Evolutionary conservation across 2,329 filamentous ascomycete species (phyloP).

Genomic region (Pseudogymnoascus sp.): DNA sequence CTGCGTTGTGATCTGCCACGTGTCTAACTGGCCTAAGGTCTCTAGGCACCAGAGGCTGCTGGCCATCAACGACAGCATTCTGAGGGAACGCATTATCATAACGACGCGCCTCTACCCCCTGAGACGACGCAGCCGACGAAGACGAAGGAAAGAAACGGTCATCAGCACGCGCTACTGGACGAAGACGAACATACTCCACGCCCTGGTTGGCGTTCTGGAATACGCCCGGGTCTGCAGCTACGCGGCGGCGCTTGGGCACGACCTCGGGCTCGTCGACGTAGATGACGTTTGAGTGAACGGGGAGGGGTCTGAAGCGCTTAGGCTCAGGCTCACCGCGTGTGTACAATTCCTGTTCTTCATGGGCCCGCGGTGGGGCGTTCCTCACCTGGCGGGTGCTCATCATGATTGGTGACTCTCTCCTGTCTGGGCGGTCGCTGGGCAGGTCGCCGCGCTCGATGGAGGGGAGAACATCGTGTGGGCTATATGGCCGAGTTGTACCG

Average conservation of each 20-base stretch:
- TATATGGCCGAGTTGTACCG: not conserved
- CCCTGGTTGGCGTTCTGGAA: not conserved
- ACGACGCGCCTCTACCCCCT: not conserved
- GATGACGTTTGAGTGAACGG: constrained; percentile 3
- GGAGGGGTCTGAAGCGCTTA: not conserved
- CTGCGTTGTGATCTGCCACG: not conserved
- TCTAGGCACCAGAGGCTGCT: not conserved
- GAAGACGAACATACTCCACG: constrained; percentile 4
- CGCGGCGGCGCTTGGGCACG: constrained; percentile 4
- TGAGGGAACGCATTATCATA: not conserved
- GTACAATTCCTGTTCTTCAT: constrained; percentile 2
- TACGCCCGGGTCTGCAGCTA: not conserved
- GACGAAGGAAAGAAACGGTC: not conserved
- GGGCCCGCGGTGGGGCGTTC: not conserved
- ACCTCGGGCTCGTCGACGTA: not conserved
- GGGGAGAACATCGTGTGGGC: not conserved
- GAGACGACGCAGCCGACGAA: not conserved
- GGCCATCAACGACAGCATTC: not conserved
- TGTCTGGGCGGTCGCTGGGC: not conserved
- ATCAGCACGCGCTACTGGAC: not conserved
- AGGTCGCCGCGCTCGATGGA: not conserved
- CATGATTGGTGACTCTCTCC: not conserved
- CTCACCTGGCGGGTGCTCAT: not conserved
- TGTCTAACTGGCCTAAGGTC: not conserved
- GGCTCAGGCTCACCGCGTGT: not conserved